phyloP scores from a whole-genome alignment of 2,329 filamentous ascomycete species.

The Alternaria rosae region DNA sequence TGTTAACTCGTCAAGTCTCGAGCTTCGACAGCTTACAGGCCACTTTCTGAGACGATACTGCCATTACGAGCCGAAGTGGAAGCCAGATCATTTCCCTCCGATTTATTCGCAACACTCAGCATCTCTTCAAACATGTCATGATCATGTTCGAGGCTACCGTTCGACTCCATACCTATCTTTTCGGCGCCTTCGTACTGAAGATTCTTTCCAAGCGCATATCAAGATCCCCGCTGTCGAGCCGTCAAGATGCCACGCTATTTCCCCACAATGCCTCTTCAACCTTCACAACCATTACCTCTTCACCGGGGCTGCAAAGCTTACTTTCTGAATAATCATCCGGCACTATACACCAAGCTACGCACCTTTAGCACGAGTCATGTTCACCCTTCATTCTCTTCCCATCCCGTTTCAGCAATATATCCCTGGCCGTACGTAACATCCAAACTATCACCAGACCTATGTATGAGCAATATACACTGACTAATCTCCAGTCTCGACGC shows the following conservation, averaged over 20 bases:
- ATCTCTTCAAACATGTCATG: neutral
- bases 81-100: neutral
- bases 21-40: neutral
- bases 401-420: neutral
- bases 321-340: neutral
- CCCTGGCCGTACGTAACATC: neutral
- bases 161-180: neutral
- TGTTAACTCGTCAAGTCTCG: neutral
- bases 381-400: neutral
- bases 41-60: neutral
- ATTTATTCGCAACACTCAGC: neutral
- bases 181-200: neutral
- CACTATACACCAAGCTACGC: neutral
- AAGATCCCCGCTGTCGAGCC: neutral
- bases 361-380: neutral
- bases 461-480: neutral
- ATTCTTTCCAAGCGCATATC: neutral
- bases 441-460: neutral
- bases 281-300: neutral
- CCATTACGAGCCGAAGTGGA: neutral
- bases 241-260: neutral
- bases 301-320: neutral
- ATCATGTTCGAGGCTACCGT: neutral
- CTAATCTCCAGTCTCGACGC: neutral
- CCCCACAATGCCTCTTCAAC: neutral